Conservation (phyloP, 495 filamentous ascomycete genomes). For the Talaromyces ruber region DNA sequence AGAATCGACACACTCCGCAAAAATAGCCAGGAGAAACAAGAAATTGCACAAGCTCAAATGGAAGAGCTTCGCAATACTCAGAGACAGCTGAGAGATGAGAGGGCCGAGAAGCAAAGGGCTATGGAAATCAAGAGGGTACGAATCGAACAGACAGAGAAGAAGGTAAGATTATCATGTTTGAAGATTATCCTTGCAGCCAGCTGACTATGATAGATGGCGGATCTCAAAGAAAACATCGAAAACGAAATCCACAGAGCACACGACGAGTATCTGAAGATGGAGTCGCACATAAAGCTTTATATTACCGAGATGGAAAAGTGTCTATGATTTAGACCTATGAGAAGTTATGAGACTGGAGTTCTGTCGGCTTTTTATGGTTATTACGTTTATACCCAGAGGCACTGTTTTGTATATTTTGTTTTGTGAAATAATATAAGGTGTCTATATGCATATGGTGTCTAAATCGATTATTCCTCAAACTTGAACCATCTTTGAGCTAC, state of each 20-base stretch:
- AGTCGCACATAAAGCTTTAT: constrained; percentile 93
- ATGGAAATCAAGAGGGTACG: constrained; percentile 84
- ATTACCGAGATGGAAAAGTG: constrained; percentile 98
- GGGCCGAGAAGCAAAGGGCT: constrained; percentile 73
- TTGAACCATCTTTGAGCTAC: constrained; percentile 68
- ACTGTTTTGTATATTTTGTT: constrained; percentile 15
- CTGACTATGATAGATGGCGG: constrained; percentile 64
- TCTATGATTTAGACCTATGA: constrained; percentile 37
- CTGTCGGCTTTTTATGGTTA: constrained; percentile 6
- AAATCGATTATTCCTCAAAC: constrained; percentile 27
- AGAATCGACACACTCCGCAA: constrained; percentile 73
- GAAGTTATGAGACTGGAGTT: constrained; percentile 21
- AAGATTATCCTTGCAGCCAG: neutral
- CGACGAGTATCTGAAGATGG: constrained; percentile 92
- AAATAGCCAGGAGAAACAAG: constrained; percentile 71
- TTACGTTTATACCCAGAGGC: constrained; percentile 7
- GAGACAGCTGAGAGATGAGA: constrained; percentile 72
- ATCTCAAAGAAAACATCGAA: constrained; percentile 94
- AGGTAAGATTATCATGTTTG: constrained; percentile 69
- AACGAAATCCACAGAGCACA: constrained; percentile 80
- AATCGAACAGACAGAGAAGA: constrained; percentile 98
- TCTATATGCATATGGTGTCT: neutral
- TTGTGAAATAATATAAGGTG: neutral
- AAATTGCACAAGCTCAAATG: constrained; percentile 75
- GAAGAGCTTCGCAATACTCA: constrained; percentile 79